Evolutionary conservation across 1,284 basidiomycete genomes (phyloP).

Genomic region (Malassezia globosa): DNA sequence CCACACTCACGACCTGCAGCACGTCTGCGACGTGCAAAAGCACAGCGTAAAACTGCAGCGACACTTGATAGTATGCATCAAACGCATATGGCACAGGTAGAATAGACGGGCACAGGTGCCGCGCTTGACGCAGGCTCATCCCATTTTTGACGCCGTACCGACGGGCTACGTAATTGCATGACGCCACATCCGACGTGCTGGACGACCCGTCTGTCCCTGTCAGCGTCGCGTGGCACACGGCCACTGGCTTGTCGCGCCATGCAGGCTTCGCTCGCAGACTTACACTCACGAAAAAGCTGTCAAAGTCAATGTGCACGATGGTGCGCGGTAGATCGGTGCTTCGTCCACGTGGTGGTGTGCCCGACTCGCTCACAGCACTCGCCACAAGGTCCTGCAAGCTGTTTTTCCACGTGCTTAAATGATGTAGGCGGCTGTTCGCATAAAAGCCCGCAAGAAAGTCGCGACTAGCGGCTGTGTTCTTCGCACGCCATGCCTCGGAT

Average conservation of each 20-base stretch:
- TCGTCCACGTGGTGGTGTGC: constrained; percentile 49
- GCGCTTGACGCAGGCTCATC: constrained; percentile 61
- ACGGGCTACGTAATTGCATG: constrained; percentile 84
- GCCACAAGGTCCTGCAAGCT: constrained; percentile 71
- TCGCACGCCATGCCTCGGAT: constrained; percentile 58
- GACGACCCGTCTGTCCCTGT: constrained; percentile 18
- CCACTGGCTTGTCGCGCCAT: constrained; percentile 56
- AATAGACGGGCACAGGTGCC: constrained; percentile 47
- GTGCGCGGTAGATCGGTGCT: constrained; percentile 40
- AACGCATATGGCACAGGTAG: constrained; percentile 84
- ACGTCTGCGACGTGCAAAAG: constrained; percentile 79
- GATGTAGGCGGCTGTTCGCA: constrained; percentile 79
- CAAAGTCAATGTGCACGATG: constrained; percentile 55
- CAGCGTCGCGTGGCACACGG: constrained; percentile 72
- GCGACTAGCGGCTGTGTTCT: constrained; percentile 69
- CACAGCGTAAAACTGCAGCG: constrained; percentile 80
- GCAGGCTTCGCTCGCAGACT: constrained; percentile 33
- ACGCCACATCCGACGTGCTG: constrained; percentile 64
- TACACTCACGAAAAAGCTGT: constrained; percentile 76
- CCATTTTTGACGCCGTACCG: constrained; percentile 79
- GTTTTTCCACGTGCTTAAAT: constrained; percentile 82
- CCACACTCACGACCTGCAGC: constrained; percentile 86
- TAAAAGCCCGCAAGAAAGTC: constrained; percentile 84
- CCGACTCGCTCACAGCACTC: constrained; percentile 52
- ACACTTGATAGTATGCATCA: constrained; percentile 52